Evolutionary conservation across 208 protist genomes (phyloP).

Genomic region (Acanthamoeba sp.): DNA sequence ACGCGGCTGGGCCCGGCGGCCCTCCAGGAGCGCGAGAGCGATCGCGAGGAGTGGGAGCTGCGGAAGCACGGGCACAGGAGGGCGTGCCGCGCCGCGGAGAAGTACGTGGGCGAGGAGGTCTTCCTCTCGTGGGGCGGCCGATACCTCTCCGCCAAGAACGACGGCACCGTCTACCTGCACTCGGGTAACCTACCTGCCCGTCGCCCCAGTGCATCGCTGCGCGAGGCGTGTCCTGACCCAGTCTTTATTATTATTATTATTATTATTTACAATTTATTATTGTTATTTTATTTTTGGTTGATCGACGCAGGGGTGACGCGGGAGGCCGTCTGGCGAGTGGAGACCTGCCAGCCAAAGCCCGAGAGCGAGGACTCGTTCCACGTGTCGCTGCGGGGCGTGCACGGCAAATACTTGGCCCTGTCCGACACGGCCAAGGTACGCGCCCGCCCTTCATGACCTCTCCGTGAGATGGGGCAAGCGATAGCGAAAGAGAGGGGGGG

Average conservation of each 20-base stretch:
- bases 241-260: too few species aligned
- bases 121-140: slow-evolving; percentile 13
- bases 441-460: background rate
- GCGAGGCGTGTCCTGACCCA: too few species aligned
- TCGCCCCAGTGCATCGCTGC: too few species aligned
- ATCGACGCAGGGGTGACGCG: background rate
- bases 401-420: background rate
- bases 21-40: background rate
- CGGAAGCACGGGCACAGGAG: background rate
- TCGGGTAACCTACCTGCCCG: background rate
- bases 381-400: background rate
- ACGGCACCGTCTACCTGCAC: background rate
- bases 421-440: background rate
- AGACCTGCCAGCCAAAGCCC: background rate
- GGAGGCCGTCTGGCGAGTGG: background rate
- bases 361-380: background rate
- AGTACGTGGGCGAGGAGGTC: slow-evolving; percentile 2
- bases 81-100: background rate
- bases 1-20: too few species aligned
- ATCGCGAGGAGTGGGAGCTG: background rate
- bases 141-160: background rate
- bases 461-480: too few species aligned
- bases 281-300: too few species aligned
- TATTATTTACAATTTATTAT: too few species aligned
- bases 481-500: too few species aligned